Base-by-base conservation (phyloP, 371 early-diverging fungal genomes). In the Lichtheimia corymbifera region DNA sequence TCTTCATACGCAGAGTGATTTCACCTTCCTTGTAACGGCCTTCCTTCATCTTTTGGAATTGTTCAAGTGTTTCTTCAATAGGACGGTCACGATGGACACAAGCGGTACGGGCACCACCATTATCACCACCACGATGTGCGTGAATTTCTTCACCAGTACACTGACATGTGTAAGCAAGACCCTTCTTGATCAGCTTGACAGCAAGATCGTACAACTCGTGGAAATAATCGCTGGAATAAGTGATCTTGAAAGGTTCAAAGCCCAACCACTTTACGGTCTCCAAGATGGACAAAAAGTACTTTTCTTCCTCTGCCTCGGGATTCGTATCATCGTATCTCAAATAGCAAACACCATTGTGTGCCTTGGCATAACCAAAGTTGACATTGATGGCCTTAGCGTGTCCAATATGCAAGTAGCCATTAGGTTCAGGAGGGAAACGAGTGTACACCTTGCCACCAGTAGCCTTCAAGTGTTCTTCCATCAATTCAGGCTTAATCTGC, bases 391-490 rank as follows among this genome's bases (percentile, higher is more conserved):
- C 99, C 82, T 99, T 99, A 53, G 99, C 99, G 75, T 99, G 99
- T 56, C 99, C 99, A 79, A 99, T 98, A 74, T 99, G 99, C 55
- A 89, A 73, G 80, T 89, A 97, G 15, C 99, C 99, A 72, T 98
- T 99, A 58, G 99, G 99, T 82, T 99, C 99, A 47, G 99, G 99
- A 18, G 99, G 99, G 85, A 99, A 99, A 52, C 99, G 94, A 2
- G 99, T 99, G 24, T 97, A 76, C 2, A 99, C 99, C 70, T 88
- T 90, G 7, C 97, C 96, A 53, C 93, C 93, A 0, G 99, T 99
- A 14, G 91, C 88, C 70, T 91, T 88, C 52, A 99, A 80, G 73
- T 99, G 99, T 68, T 89, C 88, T 53, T 85, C 83, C 89, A 93
- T 96, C 58, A 99, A 80, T 67, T 90, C 88, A 7, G 94, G 91